Percentiles rank a stretch among this genome's conserved stretches.
Evolutionary conservation across 306 rosid genomes (phyloP).

Genomic region (Vigna hirtella): DNA sequence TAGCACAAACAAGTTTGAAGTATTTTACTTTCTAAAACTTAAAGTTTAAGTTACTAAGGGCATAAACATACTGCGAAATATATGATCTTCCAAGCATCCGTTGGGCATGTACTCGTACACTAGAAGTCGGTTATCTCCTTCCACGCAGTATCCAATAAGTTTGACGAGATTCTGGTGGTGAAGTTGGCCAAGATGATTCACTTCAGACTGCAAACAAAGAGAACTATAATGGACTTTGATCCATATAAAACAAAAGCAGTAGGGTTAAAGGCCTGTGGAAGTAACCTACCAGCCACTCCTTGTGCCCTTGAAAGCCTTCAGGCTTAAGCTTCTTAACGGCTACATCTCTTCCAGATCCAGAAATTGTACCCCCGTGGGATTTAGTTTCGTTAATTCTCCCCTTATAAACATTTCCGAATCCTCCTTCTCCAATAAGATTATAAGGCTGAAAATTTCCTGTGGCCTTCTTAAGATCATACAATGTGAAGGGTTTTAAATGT

Average conservation of each 20-base stretch:
- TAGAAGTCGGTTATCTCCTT: constrained; percentile 84
- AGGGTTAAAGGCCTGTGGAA: neutral
- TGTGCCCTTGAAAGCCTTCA: constrained; percentile 95
- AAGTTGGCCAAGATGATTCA: constrained; percentile 85
- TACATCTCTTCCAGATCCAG: constrained; percentile 67
- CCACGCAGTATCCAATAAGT: constrained; percentile 86
- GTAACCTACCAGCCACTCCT: constrained; percentile 87
- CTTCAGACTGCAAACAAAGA: constrained; percentile 72
- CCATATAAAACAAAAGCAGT: constrained; percentile 21
- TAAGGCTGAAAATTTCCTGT: constrained; percentile 76
- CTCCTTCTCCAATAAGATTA: constrained; percentile 84
- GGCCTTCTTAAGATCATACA: constrained; percentile 69
- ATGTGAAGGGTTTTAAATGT: constrained; percentile 75
- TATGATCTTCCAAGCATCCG: constrained; percentile 90
- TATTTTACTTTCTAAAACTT: constrained; percentile 6
- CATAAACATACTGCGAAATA: constrained; percentile 75
- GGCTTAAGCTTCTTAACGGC: constrained; percentile 94
- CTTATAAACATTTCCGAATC: constrained; percentile 85
- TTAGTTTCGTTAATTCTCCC: constrained; percentile 70
- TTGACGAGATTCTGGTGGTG: constrained; percentile 91
- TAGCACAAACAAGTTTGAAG: neutral
- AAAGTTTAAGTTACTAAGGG: neutral
- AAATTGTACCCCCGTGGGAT: constrained; percentile 50
- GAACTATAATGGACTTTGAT: constrained; percentile 31
- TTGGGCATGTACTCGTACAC: constrained; percentile 91